Evolutionary conservation across 2,329 filamentous ascomycete genomes (phyloP), one percentile per base, ranked within the genome.

Genomic region (Ophiocordyceps australis): DNA sequence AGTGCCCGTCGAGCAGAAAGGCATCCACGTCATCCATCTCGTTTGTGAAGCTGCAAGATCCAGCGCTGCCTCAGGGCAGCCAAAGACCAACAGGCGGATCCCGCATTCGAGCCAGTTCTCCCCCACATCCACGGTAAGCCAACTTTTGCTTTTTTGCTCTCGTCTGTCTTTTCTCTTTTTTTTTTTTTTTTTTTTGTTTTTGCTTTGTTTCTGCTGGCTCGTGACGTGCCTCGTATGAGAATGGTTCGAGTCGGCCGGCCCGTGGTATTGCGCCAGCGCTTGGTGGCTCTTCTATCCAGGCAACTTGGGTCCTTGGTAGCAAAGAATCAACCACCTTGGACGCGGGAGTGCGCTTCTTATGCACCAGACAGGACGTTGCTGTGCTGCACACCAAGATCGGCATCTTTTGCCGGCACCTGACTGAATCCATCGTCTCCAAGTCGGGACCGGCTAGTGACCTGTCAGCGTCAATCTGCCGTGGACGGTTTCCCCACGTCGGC

Each of bases 121-220:
- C 63, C 14, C 52, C 56, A 17, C 56, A 60, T 32, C 37, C 44
- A 30, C 61, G 57, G 62, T 67, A 49, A 36, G 46, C 33, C n/a
- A n/a, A n/a, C n/a, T n/a, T n/a, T n/a, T n/a, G n/a, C n/a, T n/a
- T n/a, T n/a, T n/a, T n/a, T n/a, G n/a, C n/a, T n/a, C n/a, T n/a
- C n/a, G n/a, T n/a, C n/a, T n/a, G n/a, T n/a, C n/a, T n/a, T 24
- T 4, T 4, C 14, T 11, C 14, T 19, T 25, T 20, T 17, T 10
- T 11, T 24, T 14, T 29, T 20, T 22, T 17, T 19, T 27, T 18
- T 31, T 17, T 20, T 22, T 20, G 16, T 30, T 28, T 18, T 21
- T 16, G 23, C 20, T 8, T 21, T 22, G 26, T 21, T 30, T 24
- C 21, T 21, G n/a, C n/a, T n/a, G n/a, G n/a, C n/a, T n/a, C n/a